Evolutionary conservation across 495 filamentous ascomycete species (phyloP), one percentile per base, ranked within the genome.

Genomic region (Penicillium taxi): DNA sequence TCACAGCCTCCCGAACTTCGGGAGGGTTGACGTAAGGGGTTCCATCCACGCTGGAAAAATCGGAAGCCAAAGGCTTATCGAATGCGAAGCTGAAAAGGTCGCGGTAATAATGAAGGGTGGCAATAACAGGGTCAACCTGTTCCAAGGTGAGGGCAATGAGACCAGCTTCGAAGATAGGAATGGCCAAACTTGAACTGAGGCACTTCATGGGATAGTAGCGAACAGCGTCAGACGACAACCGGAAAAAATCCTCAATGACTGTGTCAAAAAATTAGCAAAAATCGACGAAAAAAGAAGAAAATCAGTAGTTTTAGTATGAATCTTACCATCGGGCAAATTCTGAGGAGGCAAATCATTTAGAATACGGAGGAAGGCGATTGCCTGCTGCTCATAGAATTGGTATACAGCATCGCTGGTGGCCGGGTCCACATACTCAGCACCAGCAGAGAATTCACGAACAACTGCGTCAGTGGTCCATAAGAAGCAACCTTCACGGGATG

Each of bases 171-270:
- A 96, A 84, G 44, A 94, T 86, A 8, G 84, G 78, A 3, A 79
- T 64, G 47, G 88, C 81, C 21, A 99, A 74, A 2, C 68, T 59
- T 1, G 88, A 94, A 2, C 69, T 71, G 49, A 96, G 81, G 26
- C 87, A 74, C 40, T 80, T 79, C 45, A 83, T 73, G 24, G 93
- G 84, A 55, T 94, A 93, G 63, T 88, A 99, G 42, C 94, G 80
- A 12, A 95, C 72, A 14, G 87, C 87, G 61, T 96, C 89, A 9
- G 82, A 79, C 4, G 86, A 76, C 9, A 99, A 75, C 18, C 91
- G 86, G 72, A 91, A 99, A 66, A 95, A 99, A 55, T 99, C 91
- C 63, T 99, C 91, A 50, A 96, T 96, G 36, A 99, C 87, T 80
- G 35, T 15, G 39, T 5, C 31, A 13, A 32, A 25, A n/a, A 36